Evolutionary conservation across 2,329 filamentous ascomycete species (phyloP).

Genomic region (Bipolaris victoriae): DNA sequence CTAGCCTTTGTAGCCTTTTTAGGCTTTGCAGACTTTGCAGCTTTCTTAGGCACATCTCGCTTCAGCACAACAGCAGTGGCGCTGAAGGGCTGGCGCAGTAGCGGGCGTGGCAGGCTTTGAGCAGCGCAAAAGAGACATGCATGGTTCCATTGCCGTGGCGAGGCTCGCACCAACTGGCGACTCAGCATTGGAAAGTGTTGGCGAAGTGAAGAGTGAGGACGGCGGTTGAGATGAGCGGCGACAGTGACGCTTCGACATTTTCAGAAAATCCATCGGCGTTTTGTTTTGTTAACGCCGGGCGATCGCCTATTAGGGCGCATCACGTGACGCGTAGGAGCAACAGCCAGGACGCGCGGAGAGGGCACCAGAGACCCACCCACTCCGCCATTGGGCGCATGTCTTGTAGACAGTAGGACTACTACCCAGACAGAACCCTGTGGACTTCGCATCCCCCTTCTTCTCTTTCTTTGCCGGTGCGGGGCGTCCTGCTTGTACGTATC

Average conservation of each 20-base stretch:
- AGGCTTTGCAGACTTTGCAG: not conserved
- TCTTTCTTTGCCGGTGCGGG: not conserved
- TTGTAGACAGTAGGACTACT: not conserved
- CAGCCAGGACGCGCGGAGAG: conserved; percentile 1
- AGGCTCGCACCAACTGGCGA: conserved; percentile 29
- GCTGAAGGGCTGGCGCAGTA: conserved; percentile 24
- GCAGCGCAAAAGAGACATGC: conserved; percentile 32
- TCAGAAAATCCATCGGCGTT: conserved; percentile 21
- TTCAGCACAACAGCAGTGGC: conserved; percentile 18
- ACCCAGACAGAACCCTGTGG: not conserved
- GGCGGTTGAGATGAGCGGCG: conserved; percentile 13
- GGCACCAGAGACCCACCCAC: not conserved
- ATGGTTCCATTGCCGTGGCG: conserved; percentile 22
- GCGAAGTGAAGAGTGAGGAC: not conserved
- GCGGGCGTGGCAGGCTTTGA: conserved; percentile 12
- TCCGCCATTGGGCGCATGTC: conserved; percentile 2
- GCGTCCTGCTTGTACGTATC: not conserved
- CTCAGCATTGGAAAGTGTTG: conserved; percentile 34
- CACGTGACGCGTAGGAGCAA: conserved; percentile 8
- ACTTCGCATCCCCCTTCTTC: not conserved
- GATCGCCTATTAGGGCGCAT: not conserved
- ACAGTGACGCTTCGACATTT: conserved; percentile 5
- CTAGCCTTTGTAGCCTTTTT: not conserved
- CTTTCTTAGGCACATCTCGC: not conserved
- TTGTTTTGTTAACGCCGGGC: conserved; percentile 9